These are phyloP conservation scores for Cordyceps javanica DNA, from an alignment of 2,329 filamentous ascomycete genomes.

Conservation along the genomic window DNA sequence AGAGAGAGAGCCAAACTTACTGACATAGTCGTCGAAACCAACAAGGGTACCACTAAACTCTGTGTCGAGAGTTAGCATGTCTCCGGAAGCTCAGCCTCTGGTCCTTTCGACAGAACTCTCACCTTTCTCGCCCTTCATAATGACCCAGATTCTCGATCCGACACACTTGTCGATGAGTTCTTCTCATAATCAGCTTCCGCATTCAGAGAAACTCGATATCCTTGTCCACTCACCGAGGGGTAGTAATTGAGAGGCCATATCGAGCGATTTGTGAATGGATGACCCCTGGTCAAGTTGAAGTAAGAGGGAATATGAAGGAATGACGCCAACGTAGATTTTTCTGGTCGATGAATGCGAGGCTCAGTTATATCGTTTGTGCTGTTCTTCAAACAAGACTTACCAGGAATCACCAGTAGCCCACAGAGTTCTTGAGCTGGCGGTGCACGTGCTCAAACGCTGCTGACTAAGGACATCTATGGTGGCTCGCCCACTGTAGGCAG, in stretches of 20 bases:
- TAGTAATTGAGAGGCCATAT: constrained; percentile 68
- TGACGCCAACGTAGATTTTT: not conserved
- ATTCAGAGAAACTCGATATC: not conserved
- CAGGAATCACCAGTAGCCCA: constrained; percentile 14
- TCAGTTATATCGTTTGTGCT: not conserved
- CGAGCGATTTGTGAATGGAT: constrained; percentile 13
- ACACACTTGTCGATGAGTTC: constrained; percentile 99
- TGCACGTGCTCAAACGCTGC: constrained; percentile 27
- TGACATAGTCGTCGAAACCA: constrained; percentile 99
- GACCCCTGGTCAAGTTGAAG: too few relatives aligned
- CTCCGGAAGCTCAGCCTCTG: not conserved
- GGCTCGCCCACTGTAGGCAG: not conserved
- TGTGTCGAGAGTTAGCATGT: constrained; percentile 32
- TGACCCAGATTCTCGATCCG: constrained; percentile 94
- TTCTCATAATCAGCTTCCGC: constrained; percentile 32
- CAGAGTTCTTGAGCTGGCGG: not conserved
- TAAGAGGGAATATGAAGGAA: too few relatives aligned
- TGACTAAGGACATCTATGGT: constrained; percentile 28
- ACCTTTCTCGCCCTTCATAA: constrained; percentile 99
- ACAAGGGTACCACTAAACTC: constrained; percentile 93
- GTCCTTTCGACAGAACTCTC: not conserved
- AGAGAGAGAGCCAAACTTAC: constrained; percentile 57
- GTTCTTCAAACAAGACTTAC: too few relatives aligned
- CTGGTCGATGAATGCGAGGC: not conserved
- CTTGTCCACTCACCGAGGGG: constrained; percentile 51